Evolutionary conservation across 371 early-diverging fungal species (phyloP).

Genomic region (Dichotomocladium elegans): DNA sequence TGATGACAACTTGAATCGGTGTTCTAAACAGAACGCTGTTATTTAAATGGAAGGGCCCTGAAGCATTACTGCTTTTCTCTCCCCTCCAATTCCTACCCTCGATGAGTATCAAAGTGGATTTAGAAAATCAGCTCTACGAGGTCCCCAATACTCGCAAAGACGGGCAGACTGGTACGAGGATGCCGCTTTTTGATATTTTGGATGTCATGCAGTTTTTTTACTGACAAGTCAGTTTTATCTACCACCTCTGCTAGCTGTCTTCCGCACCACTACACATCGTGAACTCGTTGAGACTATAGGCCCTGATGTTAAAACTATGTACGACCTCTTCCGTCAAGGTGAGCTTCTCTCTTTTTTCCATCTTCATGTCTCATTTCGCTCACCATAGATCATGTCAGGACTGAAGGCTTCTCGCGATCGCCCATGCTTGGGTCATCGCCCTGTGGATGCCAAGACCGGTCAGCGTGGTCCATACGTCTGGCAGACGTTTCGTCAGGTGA

Average conservation of each 20-base stretch:
- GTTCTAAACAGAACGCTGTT: neutral
- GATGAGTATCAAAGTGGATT: conserved; percentile 10
- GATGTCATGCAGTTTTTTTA: neutral
- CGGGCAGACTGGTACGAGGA: conserved; percentile 43
- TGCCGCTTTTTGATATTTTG: neutral
- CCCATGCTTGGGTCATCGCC: conserved; percentile 53
- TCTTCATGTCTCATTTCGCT: neutral
- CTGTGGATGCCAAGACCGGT: conserved; percentile 41
- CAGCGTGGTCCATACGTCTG: conserved; percentile 69
- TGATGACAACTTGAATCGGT: neutral
- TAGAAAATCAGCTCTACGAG: conserved; percentile 43
- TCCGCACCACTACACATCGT: conserved; percentile 27
- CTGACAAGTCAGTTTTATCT: neutral
- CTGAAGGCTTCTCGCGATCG: conserved; percentile 18
- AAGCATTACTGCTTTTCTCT: neutral
- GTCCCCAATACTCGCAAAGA: conserved; percentile 35
- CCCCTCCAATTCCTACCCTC: neutral
- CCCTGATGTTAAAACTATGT: conserved; percentile 41
- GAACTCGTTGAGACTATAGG: conserved; percentile 20
- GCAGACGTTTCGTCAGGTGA: conserved; percentile 66
- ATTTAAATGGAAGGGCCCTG: neutral
- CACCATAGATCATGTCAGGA: too few species aligned
- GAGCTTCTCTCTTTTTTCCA: conserved; percentile 1
- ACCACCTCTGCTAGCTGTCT: conserved; percentile 26
- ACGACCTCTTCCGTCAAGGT: conserved; percentile 40